Evolutionary conservation across 768 basidiomycete species (phyloP).

Genomic region (Mycena haematopus): DNA sequence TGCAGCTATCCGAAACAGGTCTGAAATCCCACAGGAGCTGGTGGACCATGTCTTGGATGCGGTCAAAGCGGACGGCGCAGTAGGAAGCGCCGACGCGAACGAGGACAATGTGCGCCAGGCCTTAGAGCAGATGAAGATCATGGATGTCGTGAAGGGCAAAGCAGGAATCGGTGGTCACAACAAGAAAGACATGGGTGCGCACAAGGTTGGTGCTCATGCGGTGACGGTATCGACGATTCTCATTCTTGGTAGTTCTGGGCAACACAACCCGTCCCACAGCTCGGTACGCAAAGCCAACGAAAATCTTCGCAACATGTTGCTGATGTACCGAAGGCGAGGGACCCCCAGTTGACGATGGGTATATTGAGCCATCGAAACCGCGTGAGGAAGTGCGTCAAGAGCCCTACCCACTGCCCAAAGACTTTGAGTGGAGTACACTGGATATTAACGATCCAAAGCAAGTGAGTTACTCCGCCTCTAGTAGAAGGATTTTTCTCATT

Average conservation of each 20-base stretch:
- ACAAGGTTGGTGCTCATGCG: slow-evolving; percentile 68
- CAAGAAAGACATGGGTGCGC: slow-evolving; percentile 83
- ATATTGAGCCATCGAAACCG: slow-evolving; percentile 83
- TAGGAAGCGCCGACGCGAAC: slow-evolving; percentile 52
- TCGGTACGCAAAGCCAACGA: slow-evolving; percentile 48
- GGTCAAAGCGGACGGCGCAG: slow-evolving; percentile 65
- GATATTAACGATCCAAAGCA: slow-evolving; percentile 81
- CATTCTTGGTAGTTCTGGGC: slow-evolving; percentile 80
- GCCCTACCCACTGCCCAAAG: slow-evolving; percentile 85
- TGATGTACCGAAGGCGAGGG: slow-evolving; percentile 57
- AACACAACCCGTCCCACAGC: slow-evolving; percentile 96
- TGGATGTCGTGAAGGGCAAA: slow-evolving; percentile 87
- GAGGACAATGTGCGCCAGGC: slow-evolving; percentile 72
- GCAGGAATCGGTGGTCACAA: slow-evolving; percentile 75
- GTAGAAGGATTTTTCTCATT: slow-evolving; percentile 12
- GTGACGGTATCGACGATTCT: neutral
- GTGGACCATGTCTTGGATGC: slow-evolving; percentile 72
- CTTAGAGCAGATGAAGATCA: slow-evolving; percentile 80
- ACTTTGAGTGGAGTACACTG: slow-evolving; percentile 89
- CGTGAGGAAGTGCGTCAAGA: slow-evolving; percentile 85
- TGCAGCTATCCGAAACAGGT: slow-evolving; percentile 53
- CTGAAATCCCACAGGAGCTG: slow-evolving; percentile 63
- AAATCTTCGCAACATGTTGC: neutral
- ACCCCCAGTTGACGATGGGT: slow-evolving; percentile 77
- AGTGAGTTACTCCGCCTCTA: slow-evolving; percentile 46